Evolutionary conservation across 2,329 filamentous ascomycete species (phyloP), one percentile per base, ranked within the genome.

Genomic region (Ceratocystis smalleyi): DNA sequence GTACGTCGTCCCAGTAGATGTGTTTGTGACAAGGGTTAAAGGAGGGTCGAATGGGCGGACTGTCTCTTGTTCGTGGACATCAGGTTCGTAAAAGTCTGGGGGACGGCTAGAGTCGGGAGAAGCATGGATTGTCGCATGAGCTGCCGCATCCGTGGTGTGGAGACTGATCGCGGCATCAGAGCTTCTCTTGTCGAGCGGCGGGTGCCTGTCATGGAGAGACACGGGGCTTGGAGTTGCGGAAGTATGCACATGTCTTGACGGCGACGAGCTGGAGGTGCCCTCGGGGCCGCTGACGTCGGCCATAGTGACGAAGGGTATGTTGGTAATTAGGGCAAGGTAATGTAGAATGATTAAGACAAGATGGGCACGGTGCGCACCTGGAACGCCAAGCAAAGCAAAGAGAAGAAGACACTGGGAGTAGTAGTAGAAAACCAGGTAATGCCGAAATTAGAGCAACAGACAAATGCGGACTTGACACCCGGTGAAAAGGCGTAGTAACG

Each of bases 21-120:
- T 76, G 73, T 96, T 91, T 71, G 89, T 84, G 68, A 97, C 79
- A 51, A 96, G 78, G 0, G 89, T 87, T 77, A 96, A 87, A 1
- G 90, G 89, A 1, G 67, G 66, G 43, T 60, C 62, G 54, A 66
- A 64, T 54, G 64, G 60, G 17, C 51, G 64, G 10, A 57, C 17
- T 8, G 63, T 24, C 55, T 47, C 30, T 35, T 57, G 19, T 35
- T 57, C 54, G 10, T 57, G 12, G 54, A 8, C 17, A 17, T 57
- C 60, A 27, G 62, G 32, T 5, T 51, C 22, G 43, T 57, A 59
- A 12, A 47, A 43, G 5, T 27, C 59, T 1, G 40, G 30, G 22
- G 40, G 32, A 22, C 24, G 59, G 43, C 12, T 12, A 22, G 62
- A n/a, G 30, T 24, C 17, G n/a, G 54, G 54, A 17, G 54, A 57